Evolutionary conservation across 441 rosid genomes (phyloP).

Genomic region (Corymbia citriodora): DNA sequence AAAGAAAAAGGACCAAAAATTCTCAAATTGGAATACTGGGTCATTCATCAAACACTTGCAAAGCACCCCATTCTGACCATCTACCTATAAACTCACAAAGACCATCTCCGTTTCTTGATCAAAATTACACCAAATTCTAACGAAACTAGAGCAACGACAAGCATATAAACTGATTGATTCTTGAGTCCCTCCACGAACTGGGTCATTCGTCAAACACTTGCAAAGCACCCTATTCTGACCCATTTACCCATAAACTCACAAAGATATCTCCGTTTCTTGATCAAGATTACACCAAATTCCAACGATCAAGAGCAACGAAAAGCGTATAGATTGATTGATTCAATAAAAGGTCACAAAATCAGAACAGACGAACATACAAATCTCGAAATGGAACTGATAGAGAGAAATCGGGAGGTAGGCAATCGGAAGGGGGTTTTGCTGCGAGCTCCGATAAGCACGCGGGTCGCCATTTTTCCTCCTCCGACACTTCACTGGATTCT

Average conservation of each 20-base stretch:
- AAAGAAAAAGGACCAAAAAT: not conserved
- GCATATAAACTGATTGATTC: not conserved
- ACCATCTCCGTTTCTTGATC: not conserved
- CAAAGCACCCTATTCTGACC: not conserved
- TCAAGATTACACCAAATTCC: not conserved
- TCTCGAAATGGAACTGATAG: constrained; percentile 17
- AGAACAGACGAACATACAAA: constrained; percentile 19
- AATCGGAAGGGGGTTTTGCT: not conserved
- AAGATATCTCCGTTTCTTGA: not conserved
- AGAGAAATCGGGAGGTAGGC: constrained; percentile 9
- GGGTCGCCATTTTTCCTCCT: constrained; percentile 14
- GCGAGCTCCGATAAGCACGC: constrained; percentile 13
- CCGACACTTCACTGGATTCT: not conserved
- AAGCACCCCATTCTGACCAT: not conserved
- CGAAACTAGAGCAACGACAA: not conserved
- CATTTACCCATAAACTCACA: not conserved
- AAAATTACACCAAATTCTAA: not conserved
- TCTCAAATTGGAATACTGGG: not conserved
- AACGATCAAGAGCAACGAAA: not conserved
- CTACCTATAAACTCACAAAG: not conserved
- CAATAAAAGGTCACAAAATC: not conserved
- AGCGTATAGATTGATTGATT: not conserved
- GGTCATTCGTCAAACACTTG: not conserved
- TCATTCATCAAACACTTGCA: not conserved
- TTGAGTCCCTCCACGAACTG: not conserved